phyloP scores from a whole-genome alignment of 73 alveolate genomes.

The Urostyla sp. region DNA sequence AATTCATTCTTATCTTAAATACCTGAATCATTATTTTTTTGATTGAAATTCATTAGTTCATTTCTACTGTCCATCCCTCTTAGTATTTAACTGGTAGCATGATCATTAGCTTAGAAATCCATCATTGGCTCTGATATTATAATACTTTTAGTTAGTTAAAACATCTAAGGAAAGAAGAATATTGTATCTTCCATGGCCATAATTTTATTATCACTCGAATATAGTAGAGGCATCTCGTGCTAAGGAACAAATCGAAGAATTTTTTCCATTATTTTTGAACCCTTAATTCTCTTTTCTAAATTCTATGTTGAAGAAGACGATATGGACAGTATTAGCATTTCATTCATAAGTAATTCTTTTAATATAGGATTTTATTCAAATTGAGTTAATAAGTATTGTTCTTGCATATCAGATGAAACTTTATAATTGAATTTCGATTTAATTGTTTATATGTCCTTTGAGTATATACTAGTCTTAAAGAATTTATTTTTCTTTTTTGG shows the following conservation, averaged over 20 bases:
- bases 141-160: constrained; percentile 51
- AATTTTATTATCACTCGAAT: constrained; percentile 33
- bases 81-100: neutral
- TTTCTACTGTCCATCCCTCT: neutral
- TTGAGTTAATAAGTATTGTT: neutral
- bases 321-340: constrained; percentile 16
- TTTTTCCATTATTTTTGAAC: neutral
- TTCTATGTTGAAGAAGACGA: constrained; percentile 35
- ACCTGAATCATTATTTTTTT: no score
- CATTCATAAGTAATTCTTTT: constrained; percentile 38
- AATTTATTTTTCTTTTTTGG: constrained; percentile 21
- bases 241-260: constrained; percentile 25
- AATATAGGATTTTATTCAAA: constrained; percentile 35
- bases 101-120: neutral
- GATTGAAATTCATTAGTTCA: no score
- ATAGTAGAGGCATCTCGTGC: constrained; percentile 40
- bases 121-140: constrained; percentile 21
- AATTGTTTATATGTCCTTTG: constrained; percentile 5
- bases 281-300: constrained; percentile 27
- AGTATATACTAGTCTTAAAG: constrained; percentile 20
- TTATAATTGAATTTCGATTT: neutral
- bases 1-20: no score
- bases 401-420: neutral
- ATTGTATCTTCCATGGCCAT: constrained; percentile 48
- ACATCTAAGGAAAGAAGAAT: constrained; percentile 52